Evolutionary conservation across 345 rosid species (phyloP).

Genomic region (Arabis alpina): DNA sequence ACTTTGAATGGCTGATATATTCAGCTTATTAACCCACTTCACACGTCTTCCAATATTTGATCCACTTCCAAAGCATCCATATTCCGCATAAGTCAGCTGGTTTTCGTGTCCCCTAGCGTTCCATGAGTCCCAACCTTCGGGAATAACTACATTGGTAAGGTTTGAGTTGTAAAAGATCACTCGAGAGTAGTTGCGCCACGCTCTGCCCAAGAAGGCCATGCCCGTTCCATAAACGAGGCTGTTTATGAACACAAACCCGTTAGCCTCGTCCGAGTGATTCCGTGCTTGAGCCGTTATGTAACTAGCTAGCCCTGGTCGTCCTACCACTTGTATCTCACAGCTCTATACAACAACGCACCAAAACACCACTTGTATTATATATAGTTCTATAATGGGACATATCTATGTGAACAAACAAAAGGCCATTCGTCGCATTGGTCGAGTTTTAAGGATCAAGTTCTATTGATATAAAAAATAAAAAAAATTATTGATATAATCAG

Average conservation of each 20-base stretch:
- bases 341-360: constrained; percentile 45
- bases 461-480: no score
- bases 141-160: constrained; percentile 38
- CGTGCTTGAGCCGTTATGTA: constrained; percentile 65
- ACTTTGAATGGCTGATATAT: not conserved
- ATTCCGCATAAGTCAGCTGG: constrained; percentile 45
- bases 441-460: no score
- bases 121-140: constrained; percentile 65
- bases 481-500: no score
- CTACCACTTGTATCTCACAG: constrained; percentile 56
- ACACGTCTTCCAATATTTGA: constrained; percentile 48
- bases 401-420: not conserved
- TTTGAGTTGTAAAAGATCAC: constrained; percentile 49
- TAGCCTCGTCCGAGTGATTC: constrained; percentile 30
- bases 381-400: not conserved
- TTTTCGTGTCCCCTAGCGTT: constrained; percentile 36
- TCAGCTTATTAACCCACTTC: constrained; percentile 51
- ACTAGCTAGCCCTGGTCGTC: constrained; percentile 42
- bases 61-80: constrained; percentile 49
- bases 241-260: constrained; percentile 55
- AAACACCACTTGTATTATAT: not conserved
- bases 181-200: constrained; percentile 56
- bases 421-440: no score
- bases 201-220: constrained; percentile 55
- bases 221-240: constrained; percentile 45